Evolutionary conservation across 768 basidiomycete species (phyloP), one percentile per base, ranked within the genome.

Genomic region (Suillus luteus): DNA sequence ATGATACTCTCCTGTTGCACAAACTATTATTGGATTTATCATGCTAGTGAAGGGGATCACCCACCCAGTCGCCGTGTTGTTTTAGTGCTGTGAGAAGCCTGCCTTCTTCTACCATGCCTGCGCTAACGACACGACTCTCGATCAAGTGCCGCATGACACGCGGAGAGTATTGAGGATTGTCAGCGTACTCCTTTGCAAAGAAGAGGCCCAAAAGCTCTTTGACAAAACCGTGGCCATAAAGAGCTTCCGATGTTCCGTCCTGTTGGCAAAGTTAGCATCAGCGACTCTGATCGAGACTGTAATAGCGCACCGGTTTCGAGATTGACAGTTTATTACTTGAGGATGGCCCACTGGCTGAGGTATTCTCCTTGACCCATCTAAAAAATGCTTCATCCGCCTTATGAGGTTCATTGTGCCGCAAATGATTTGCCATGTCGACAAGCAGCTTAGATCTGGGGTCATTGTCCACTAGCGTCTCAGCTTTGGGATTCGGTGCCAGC

Each of bases 41-140:
- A 24, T 17, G 1, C 38, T 35, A 12, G 22, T 9, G 37, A 35
- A 2, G 17, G 6, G 35, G 2, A 44, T 55, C 60, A 69, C 81
- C 62, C 70, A 86, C 92, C 92, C 92, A 94, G 69, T 93, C 92
- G 49, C 80, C 78, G 63, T 80, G 82, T 59, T 79, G 72, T 54
- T 80, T 76, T 40, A 94, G 73, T 2, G 79, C 79, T 10, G 78
- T 77, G 43, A 93, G 68, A 19, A 93, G 73, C 3, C 86, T 87
- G 14, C 82, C 83, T 7, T 84, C 76, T 11, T 84, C 76, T 11
- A 91, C 69, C 89, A 92, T 91, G 35, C 78, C 80, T 49, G 83
- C 80, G 62, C 82, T 86, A 15, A 92, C 82, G 2, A 83, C 78
- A 4, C 81, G 76, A 59, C 77, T 79, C 70, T 86, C 79, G 5